Evolutionary conservation across 176 grass and related monocot species (phyloP), one percentile per base, ranked within the genome.

Genomic region (Puya raimondii): DNA sequence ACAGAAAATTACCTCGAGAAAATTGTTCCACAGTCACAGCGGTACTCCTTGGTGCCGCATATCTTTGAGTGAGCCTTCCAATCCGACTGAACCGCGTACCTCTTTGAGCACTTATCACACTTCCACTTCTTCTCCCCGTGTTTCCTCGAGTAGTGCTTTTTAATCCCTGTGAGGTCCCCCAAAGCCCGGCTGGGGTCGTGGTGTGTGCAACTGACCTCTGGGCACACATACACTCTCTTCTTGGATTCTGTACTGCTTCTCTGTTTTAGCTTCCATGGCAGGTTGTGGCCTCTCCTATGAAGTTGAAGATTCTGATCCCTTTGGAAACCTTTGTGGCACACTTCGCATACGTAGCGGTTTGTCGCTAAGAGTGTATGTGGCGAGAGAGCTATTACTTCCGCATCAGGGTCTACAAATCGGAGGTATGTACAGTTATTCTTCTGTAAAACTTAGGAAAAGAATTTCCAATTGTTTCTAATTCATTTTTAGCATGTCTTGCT

Each of bases 101-200:
- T 88, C 75, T 88, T 88, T 64, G 86, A 88, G 63, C 86, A 88
- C 8, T 79, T 79, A 12, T 88, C 79, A 12, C 86, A 88, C 75
- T 88, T 88, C 86, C 86, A 88, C 47, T 88, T 88, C 82, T 88
- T 88, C 82, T 88, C 86, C 6, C 86, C 86, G 58, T 88, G 86
- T 56, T 88, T 88, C 50, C 86, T 81, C 22, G 79, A 85, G 75
- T 69, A 88, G 71, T 88, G 86, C 1, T 88, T 88, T 65, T 88
- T 88, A 66, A 88, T 85, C 67, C 86, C 82, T 4, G 86, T 88
- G 63, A 85, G 75, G 72, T 88, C 86, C 0, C 86, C 86, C 14
- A 88, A 58, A 72, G 86, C 82, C 23, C 75, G 67, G 23, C 29
- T 85, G 1, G 79, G 78, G 20, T 88, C 82, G 64, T 88, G 86